These are phyloP conservation scores for Diaporthe vaccinii DNA, from an alignment of 2,329 filamentous ascomycete genomes.

Conservation along the genomic window DNA sequence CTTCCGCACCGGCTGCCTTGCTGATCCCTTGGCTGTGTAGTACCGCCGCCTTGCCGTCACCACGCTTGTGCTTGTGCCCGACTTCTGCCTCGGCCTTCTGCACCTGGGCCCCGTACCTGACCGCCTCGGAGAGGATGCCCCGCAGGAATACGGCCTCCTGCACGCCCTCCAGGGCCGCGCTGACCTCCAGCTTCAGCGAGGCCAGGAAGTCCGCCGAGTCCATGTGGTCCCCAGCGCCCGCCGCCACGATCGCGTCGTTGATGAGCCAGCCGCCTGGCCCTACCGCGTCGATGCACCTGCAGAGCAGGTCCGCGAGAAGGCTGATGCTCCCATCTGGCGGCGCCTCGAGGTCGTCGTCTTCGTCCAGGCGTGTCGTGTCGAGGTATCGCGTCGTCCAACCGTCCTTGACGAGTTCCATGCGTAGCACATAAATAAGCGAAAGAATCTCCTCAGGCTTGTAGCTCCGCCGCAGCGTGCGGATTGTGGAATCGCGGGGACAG, in stretches of 20 bases:
- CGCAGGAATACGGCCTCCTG: constrained; percentile 77
- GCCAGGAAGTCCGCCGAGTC: constrained; percentile 75
- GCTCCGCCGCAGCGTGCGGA: constrained; percentile 72
- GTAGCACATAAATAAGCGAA: constrained; percentile 78
- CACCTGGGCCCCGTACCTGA: constrained; percentile 68
- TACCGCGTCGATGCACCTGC: constrained; percentile 81
- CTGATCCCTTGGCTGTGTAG: constrained; percentile 35
- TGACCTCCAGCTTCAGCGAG: constrained; percentile 76
- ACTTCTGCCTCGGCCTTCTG: constrained; percentile 42
- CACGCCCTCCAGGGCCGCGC: constrained; percentile 78
- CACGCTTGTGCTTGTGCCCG: constrained; percentile 41
- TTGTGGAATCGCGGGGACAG: constrained; percentile 72
- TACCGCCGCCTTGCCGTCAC: constrained; percentile 17
- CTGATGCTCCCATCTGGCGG: constrained; percentile 78
- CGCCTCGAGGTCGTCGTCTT: constrained; percentile 58
- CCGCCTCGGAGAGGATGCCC: constrained; percentile 74
- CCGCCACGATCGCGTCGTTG: constrained; percentile 66
- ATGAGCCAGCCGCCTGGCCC: constrained; percentile 81
- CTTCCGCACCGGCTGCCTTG: constrained; percentile 50
- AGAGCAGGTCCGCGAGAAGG: constrained; percentile 79
- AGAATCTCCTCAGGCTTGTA: constrained; percentile 78
- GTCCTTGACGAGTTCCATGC: constrained; percentile 79
- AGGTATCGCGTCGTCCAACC: constrained; percentile 82
- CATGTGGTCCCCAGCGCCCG: constrained; percentile 57
- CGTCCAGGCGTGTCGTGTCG: constrained; percentile 66